Conservation (phyloP, 164 flowering plant species). For the Aristolochia californica region DNA sequence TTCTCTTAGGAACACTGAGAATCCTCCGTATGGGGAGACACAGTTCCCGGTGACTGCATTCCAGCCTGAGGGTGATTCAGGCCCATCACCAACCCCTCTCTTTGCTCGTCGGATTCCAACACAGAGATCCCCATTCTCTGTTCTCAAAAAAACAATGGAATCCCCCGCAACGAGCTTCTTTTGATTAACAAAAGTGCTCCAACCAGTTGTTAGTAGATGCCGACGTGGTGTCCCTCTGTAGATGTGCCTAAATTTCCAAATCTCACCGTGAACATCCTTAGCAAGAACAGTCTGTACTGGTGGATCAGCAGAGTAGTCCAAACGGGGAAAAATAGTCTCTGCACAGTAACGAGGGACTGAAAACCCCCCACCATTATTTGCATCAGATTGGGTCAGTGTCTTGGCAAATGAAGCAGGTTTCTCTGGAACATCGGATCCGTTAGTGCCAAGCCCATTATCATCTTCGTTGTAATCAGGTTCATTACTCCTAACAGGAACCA, state of each 20-base stretch:
- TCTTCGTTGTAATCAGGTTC: constrained; percentile 26
- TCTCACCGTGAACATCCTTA: constrained; percentile 88
- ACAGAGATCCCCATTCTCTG: constrained; percentile 75
- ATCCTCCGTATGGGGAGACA: constrained; percentile 42
- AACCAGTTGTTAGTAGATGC: constrained; percentile 91
- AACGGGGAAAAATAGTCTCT: constrained; percentile 81
- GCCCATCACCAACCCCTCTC: constrained; percentile 40
- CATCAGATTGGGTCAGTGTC: constrained; percentile 94
- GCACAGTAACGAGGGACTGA: constrained; percentile 98
- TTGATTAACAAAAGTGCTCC: constrained; percentile 92
- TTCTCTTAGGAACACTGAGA: constrained; percentile 41
- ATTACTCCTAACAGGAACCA: constrained; percentile 35
- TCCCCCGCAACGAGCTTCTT: constrained; percentile 98
- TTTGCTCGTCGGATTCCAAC: constrained; percentile 88
- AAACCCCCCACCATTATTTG: constrained; percentile 96
- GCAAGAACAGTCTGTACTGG: constrained; percentile 86
- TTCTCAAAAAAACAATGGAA: constrained; percentile 73
- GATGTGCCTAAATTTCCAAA: constrained; percentile 91
- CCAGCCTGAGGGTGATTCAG: constrained; percentile 46
- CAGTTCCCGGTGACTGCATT: constrained; percentile 29
- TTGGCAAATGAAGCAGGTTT: constrained; percentile 82
- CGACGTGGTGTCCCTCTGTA: constrained; percentile 93
- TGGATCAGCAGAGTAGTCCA: constrained; percentile 84
- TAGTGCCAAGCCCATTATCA: constrained; percentile 17
- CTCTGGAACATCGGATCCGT: constrained; percentile 26